phyloP scores from a whole-genome alignment of 768 basidiomycete species.

The Suillus spraguei region DNA sequence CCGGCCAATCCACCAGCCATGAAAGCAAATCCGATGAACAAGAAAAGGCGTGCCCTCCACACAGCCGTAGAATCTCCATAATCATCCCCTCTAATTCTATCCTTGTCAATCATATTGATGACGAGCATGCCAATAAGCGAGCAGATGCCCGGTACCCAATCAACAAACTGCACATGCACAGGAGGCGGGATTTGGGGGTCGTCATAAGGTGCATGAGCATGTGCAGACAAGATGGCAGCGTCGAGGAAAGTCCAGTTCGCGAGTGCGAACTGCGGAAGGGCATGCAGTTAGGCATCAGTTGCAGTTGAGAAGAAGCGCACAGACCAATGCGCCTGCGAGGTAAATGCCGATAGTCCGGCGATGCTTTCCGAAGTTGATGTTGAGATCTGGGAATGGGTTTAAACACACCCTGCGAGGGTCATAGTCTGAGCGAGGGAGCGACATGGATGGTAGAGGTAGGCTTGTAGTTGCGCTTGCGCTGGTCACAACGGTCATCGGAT shows the following conservation, averaged over 20 bases:
- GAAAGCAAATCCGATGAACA: slow-evolving; percentile 95
- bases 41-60: slow-evolving; percentile 86
- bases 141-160: slow-evolving; percentile 97
- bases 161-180: slow-evolving; percentile 87
- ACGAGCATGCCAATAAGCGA: slow-evolving; percentile 91
- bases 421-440: slow-evolving; percentile 71
- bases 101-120: slow-evolving; percentile 95
- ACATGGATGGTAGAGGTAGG: slow-evolving; percentile 41
- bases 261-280: slow-evolving; percentile 75
- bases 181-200: slow-evolving; percentile 69
- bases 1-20: slow-evolving; percentile 99
- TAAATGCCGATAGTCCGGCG: slow-evolving; percentile 87
- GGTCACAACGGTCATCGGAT: not conserved
- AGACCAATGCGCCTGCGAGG: slow-evolving; percentile 86
- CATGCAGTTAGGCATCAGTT: slow-evolving; percentile 9
- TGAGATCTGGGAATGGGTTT: slow-evolving; percentile 81
- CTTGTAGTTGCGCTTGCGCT: not conserved
- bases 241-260: slow-evolving; percentile 97
- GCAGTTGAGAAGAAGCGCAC: slow-evolving; percentile 36
- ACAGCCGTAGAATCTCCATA: slow-evolving; percentile 85
- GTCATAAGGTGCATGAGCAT: slow-evolving; percentile 76
- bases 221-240: slow-evolving; percentile 86
- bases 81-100: slow-evolving; percentile 78
- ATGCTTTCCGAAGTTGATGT: slow-evolving; percentile 74
- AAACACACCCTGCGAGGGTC: slow-evolving; percentile 88